These are phyloP conservation scores for Hirsutella thompsonii DNA, from an alignment of 2,329 filamentous ascomycete genomes.

Conservation along the genomic window DNA sequence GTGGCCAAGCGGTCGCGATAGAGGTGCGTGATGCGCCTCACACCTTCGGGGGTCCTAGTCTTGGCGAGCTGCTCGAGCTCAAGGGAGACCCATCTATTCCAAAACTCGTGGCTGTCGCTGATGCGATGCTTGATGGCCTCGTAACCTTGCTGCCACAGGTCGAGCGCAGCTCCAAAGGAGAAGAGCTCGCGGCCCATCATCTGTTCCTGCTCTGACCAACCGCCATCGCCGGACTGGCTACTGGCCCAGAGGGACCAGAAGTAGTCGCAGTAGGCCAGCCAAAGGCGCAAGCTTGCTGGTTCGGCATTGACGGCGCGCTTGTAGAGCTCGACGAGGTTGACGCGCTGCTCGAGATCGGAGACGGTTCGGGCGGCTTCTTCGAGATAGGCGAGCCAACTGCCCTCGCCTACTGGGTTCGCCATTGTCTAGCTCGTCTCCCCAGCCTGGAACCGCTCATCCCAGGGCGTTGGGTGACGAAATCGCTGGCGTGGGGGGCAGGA, in stretches of 20 bases:
- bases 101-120: slow-evolving; percentile 64
- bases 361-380: slow-evolving; percentile 55
- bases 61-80: slow-evolving; percentile 54
- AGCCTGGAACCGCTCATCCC: slow-evolving; percentile 2
- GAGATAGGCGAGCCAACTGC: slow-evolving; percentile 65
- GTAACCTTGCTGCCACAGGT: slow-evolving; percentile 60
- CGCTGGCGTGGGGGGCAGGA: neutral
- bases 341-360: slow-evolving; percentile 50
- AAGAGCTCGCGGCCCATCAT: slow-evolving; percentile 59
- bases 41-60: slow-evolving; percentile 39
- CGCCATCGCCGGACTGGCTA: slow-evolving; percentile 39
- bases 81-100: slow-evolving; percentile 66
- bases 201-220: slow-evolving; percentile 55
- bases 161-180: slow-evolving; percentile 50
- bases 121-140: slow-evolving; percentile 61
- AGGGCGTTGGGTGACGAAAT: neutral
- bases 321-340: slow-evolving; percentile 59
- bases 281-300: slow-evolving; percentile 59
- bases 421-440: slow-evolving; percentile 17
- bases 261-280: slow-evolving; percentile 69
- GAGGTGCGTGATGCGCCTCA: slow-evolving; percentile 53
- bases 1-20: slow-evolving; percentile 57
- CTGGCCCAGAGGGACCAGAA: slow-evolving; percentile 58
- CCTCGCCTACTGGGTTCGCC: slow-evolving; percentile 56
- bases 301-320: slow-evolving; percentile 58